Base-by-base conservation (phyloP, 1,284 basidiomycete species). In the Austroboletus niveus region DNA sequence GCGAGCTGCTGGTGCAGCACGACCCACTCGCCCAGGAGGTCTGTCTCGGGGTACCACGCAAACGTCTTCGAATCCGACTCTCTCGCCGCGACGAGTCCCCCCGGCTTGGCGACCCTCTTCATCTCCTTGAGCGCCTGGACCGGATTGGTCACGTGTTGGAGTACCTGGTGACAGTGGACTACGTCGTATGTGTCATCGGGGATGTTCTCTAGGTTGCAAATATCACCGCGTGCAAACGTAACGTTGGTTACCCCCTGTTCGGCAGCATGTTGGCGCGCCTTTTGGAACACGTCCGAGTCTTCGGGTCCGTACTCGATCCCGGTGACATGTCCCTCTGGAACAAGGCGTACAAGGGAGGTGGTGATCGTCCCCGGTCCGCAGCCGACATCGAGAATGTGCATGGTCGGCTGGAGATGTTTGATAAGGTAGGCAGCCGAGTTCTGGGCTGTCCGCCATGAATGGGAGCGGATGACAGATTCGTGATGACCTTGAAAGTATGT, bases 361-460 rank as follows among this genome's bases (percentile, higher is more conserved):
- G 72, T 74, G 57, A 77, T 77, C 12, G 73, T 75, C 0, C 76
- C 76, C 0, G 75, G 76, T 0, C 77, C 75, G 51, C 74, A 78
- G 10, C 75, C 76, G 38, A 78, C 58, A 53, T 78, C 77, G 42
- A 78, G 73, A 53, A 78, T 69, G 52, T 64, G 62, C 69, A 75
- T 73, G 53, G 61, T 53, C 1, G 73, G 71, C 34, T 70, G 61
- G 50, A 78, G 62, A 42, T 65, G 59, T 17, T 66, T 60, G 32
- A 78, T 55, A 9, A 78, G 66, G 54, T 77, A 75, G 1, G 66
- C 70, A 8, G 72, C 71, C 0, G 74, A 75, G 57, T 76, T 76
- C 39, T 66, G 57, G 6, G 68, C 75, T 15, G 75, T 78, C 45
- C 75, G 70, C 68, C 65, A 70, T 46, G 58, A 60, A 57, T 76